Conservation (phyloP, 2,329 filamentous ascomycete species). For the Botrytis galanthina region DNA sequence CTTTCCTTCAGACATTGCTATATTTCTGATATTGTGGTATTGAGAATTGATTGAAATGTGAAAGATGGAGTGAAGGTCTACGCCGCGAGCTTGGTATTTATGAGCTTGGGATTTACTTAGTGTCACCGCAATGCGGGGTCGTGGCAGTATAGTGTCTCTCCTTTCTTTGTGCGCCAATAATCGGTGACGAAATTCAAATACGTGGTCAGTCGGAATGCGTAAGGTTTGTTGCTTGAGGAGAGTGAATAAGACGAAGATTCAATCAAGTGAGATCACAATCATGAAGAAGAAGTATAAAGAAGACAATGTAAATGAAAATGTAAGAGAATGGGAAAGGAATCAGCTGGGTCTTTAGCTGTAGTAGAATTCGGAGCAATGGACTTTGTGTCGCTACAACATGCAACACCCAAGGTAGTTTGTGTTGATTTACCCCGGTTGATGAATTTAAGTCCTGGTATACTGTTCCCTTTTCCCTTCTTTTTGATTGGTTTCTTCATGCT, state of each 20-base stretch:
- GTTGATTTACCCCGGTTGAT: slow-evolving; percentile 7
- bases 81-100: background rate
- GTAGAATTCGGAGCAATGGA: slow-evolving; percentile 5
- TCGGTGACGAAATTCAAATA: background rate
- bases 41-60: background rate
- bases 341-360: slow-evolving; percentile 13
- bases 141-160: background rate
- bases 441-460: background rate
- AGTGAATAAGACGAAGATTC: background rate
- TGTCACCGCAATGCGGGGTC: background rate
- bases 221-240: background rate
- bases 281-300: background rate
- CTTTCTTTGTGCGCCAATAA: slow-evolving; percentile 2
- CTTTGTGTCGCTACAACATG: background rate
- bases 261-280: background rate
- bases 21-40: slow-evolving; percentile 6
- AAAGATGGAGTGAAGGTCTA: background rate
- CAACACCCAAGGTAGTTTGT: slow-evolving; percentile 12
- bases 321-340: slow-evolving; percentile 2
- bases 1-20: slow-evolving; percentile 46
- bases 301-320: background rate
- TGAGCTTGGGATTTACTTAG: background rate
- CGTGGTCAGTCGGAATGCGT: background rate
- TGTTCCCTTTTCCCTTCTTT: background rate
- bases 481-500: background rate